phyloP scores from a whole-genome alignment of 192 early-diverging fungal genomes.

The Helicostylum pulchrum region DNA sequence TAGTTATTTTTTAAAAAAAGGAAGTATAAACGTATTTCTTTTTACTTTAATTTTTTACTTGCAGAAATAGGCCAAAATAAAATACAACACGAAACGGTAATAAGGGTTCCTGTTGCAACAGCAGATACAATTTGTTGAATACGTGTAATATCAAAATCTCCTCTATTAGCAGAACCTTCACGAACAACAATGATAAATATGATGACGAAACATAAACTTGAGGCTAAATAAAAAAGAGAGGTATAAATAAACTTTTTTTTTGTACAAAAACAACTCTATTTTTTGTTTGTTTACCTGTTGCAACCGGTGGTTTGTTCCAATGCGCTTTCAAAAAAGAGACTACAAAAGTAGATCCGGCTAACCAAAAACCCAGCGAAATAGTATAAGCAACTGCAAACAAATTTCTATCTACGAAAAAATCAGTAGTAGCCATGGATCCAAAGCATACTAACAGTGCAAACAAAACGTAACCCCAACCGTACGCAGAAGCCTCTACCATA shows the following conservation, averaged over 20 bases:
- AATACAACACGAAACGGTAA: constrained; percentile 41
- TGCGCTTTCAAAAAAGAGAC: constrained; percentile 50
- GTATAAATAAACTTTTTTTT: constrained; percentile 3
- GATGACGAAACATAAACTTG: constrained; percentile 50
- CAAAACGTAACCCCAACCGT: constrained; percentile 35
- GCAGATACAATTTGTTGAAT: constrained; percentile 43
- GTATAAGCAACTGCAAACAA: constrained; percentile 38
- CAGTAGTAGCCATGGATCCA: constrained; percentile 45
- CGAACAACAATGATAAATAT: constrained; percentile 48
- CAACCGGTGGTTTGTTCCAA: constrained; percentile 51
- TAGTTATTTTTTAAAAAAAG: not conserved
- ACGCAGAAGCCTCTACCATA: constrained; percentile 49
- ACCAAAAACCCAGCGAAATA: constrained; percentile 45
- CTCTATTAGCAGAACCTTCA: constrained; percentile 42
- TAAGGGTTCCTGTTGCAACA: constrained; percentile 37
- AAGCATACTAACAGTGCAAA: constrained; percentile 45
- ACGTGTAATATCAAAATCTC: constrained; percentile 39
- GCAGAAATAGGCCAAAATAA: constrained; percentile 53
- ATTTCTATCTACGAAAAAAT: constrained; percentile 43
- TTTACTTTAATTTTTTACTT: constrained; percentile 48
- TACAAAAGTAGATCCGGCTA: constrained; percentile 49
- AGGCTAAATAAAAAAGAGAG: constrained; percentile 19
- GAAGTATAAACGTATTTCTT: not conserved
- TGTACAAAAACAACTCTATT: not conserved
- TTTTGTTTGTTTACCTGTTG: constrained; percentile 41